Conservation (phyloP, 2,329 filamentous ascomycete genomes). For the Lasiodiplodia hormozganensis region DNA sequence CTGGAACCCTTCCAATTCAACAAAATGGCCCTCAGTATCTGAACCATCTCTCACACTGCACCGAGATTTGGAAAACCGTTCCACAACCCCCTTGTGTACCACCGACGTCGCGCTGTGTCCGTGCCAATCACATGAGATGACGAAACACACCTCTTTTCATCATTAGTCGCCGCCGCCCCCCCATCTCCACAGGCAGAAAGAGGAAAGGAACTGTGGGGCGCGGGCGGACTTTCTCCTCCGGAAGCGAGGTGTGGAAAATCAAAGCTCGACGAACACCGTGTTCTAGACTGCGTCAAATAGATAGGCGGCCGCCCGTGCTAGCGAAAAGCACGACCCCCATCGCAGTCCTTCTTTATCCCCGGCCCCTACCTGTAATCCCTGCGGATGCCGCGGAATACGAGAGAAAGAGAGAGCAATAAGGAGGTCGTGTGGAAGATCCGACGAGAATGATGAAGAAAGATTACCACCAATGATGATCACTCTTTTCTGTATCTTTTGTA, state of each 20-base stretch:
- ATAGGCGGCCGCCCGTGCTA: neutral
- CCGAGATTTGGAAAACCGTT: too few species aligned
- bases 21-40: too few species aligned
- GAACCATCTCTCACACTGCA: too few species aligned
- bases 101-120: too few species aligned
- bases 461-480: neutral
- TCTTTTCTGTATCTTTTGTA: neutral
- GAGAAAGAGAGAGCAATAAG: neutral
- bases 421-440: neutral
- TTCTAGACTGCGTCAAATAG: slow-evolving; percentile 10
- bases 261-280: neutral
- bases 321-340: neutral
- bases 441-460: neutral
- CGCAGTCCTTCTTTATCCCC: neutral
- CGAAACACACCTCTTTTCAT: neutral
- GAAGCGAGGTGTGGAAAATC: neutral
- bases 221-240: neutral
- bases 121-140: neutral
- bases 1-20: too few species aligned
- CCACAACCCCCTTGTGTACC: neutral
- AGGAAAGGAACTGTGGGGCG: neutral
- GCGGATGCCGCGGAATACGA: neutral
- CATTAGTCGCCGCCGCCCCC: neutral
- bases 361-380: neutral
- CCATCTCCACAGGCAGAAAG: neutral